Base-by-base conservation (phyloP, 192 early-diverging fungal genomes). In the Chytriomyces hyalinus region DNA sequence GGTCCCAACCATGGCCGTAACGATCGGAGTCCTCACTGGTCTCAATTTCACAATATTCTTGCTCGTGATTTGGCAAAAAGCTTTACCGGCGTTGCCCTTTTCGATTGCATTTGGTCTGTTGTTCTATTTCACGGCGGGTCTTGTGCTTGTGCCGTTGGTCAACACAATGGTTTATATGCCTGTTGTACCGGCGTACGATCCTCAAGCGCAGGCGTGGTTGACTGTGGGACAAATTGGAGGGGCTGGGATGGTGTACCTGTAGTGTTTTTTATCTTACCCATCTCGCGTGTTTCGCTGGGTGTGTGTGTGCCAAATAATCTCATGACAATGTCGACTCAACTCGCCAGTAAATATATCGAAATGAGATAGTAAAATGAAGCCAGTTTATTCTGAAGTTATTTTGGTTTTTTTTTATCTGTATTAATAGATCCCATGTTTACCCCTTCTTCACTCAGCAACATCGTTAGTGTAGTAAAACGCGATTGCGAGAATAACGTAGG, bases 41-140 rank as follows among this genome's bases (percentile, higher is more conserved):
- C 81, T 96, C 73, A 93, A 89, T 62, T 87, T 92, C n/a, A 96
- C 94, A 10, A 96, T 96, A 63, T 95, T 95, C 80, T 80, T 96
- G 61, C 82, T 96, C 60, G 94, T 90, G 0, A 86, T 95, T 47
- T 92, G 90, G 64, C 88, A 90, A 61, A 95, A 94, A 70, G 93
- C 94, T 10, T 78, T 96, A 3, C 94, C 94, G 5, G 94, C 94
- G 3, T 79, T 96, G 24, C 94, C 94, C 0, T 95, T 96, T 47
- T 92, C 91, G 7, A 95, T 95, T 76, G 90, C 90, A 26, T 92
- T 95, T 84, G 94, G 94, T 17, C 87, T 95, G 63, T 70, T 95
- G 45, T 93, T 94, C 72, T 95, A 93, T 79, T 93, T 94, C 74
- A 87, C 86, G 13, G 67, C 73, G 24, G 70, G 78, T n/a, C 60